Conservation (phyloP, 257 asterid species). For the Primulina huaijiensis region DNA sequence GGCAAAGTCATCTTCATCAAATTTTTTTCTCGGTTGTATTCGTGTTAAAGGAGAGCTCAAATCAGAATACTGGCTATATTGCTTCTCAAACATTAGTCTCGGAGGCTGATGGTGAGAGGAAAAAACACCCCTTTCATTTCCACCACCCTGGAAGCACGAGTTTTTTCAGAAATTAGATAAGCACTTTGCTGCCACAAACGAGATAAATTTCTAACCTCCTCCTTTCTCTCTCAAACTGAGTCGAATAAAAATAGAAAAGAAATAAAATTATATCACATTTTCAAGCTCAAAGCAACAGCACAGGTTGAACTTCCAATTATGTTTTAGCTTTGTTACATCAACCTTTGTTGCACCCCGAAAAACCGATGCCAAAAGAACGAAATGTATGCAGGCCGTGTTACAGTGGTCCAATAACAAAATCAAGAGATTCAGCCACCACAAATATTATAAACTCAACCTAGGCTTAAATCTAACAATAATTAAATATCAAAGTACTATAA, state of each 20-base stretch:
- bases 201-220: background rate
- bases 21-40: conserved; percentile 38
- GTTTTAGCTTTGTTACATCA: background rate
- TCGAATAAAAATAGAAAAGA: background rate
- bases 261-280: background rate
- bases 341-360: background rate
- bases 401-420: background rate
- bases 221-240: background rate
- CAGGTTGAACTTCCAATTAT: background rate
- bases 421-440: background rate
- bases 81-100: conserved; percentile 42
- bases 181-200: background rate
- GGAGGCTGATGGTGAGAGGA: conserved; percentile 37
- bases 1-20: conserved; percentile 61
- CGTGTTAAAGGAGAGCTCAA: conserved; percentile 32
- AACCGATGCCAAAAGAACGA: background rate
- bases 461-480: background rate
- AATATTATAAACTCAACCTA: background rate
- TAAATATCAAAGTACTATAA: background rate
- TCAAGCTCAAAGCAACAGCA: background rate
- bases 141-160: conserved; percentile 45
- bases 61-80: conserved; percentile 29
- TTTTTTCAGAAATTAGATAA: background rate
- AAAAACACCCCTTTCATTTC: conserved; percentile 37
- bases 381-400: background rate